These are phyloP conservation scores for Eucalyptus virginea DNA, from an alignment of 345 rosid genomes.

Conservation along the genomic window DNA sequence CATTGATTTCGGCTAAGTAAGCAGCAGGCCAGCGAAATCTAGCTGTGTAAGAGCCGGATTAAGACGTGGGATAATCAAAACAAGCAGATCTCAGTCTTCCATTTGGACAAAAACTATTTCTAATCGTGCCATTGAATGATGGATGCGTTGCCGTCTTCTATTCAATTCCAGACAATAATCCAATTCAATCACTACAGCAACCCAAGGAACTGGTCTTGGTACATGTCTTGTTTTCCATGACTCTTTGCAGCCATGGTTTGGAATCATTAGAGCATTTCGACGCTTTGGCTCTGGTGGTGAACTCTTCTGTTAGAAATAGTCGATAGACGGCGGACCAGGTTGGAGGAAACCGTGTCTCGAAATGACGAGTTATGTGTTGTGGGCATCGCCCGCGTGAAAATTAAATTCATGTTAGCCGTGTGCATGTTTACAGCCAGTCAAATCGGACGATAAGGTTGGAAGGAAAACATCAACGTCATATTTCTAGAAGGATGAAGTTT, in stretches of 20 bases:
- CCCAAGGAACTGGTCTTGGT: neutral
- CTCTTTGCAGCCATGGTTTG: neutral
- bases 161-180: neutral
- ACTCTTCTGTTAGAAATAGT: neutral
- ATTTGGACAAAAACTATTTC: too few species aligned
- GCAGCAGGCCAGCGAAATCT: neutral
- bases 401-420: neutral
- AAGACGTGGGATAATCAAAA: neutral
- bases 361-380: fast-evolving
- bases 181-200: neutral
- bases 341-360: neutral
- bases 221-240: neutral
- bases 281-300: neutral
- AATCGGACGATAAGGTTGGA: neutral
- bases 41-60: neutral
- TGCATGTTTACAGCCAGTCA: neutral
- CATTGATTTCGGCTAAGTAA: neutral
- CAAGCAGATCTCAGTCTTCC: too few species aligned
- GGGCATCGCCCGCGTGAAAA: neutral
- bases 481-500: neutral
- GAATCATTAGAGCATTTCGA: neutral
- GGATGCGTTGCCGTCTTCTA: neutral
- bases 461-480: neutral
- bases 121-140: too few species aligned
- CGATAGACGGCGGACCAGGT: neutral